Conservation (phyloP, 805 yeast species). For the Cephaloascus albidus region DNA sequence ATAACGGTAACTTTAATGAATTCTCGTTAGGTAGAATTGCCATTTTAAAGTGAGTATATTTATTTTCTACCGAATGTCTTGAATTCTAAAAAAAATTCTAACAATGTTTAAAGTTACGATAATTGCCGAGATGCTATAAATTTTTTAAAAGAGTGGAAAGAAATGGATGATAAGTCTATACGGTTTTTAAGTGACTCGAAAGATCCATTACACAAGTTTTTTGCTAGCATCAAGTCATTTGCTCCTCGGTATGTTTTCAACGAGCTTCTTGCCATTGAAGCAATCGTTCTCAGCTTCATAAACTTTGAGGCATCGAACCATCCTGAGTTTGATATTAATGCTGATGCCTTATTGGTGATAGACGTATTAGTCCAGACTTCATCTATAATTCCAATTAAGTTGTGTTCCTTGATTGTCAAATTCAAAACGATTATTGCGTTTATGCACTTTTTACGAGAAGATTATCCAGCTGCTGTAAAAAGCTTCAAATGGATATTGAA, state of each 20-base stretch:
- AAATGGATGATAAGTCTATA: slow-evolving; percentile 1
- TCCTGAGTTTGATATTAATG: slow-evolving; percentile 6
- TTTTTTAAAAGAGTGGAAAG: slow-evolving; percentile 1
- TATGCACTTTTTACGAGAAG: slow-evolving; percentile 6
- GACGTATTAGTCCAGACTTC: not conserved
- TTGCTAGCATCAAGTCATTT: slow-evolving; percentile 6
- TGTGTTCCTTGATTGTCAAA: slow-evolving; percentile 7
- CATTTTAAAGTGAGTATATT: slow-evolving; percentile 3
- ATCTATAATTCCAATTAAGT: not conserved
- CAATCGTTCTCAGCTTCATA: slow-evolving; percentile 3
- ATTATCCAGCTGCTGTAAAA: slow-evolving; percentile 8
- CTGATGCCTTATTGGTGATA: not conserved
- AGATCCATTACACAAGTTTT: slow-evolving; percentile 5
- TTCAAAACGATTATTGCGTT: slow-evolving; percentile 11
- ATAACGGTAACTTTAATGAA: slow-evolving; percentile 8
- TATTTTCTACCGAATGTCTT: no score
- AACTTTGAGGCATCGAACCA: slow-evolving; percentile 3
- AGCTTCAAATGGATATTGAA: slow-evolving; percentile 11
- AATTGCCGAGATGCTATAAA: not conserved
- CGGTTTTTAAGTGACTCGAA: not conserved
- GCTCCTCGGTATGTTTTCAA: slow-evolving; percentile 9
- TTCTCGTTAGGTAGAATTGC: slow-evolving; percentile 11
- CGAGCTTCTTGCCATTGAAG: slow-evolving; percentile 2
- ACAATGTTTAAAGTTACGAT: no score
- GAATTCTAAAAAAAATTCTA: not conserved